Conservation (phyloP, 345 rosid species). For the Cardamine occulta region DNA sequence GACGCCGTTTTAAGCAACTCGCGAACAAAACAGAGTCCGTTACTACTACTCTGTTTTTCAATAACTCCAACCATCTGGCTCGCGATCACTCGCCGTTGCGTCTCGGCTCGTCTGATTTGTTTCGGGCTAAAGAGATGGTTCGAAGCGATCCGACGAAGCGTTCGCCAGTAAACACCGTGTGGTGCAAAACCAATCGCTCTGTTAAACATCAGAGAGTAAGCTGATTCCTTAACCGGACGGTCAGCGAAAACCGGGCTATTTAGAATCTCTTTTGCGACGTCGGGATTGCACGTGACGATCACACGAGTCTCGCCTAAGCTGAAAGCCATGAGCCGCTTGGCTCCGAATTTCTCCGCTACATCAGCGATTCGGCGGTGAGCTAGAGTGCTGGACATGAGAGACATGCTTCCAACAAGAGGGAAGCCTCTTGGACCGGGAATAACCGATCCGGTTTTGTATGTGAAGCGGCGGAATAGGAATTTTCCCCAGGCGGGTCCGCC, state of each 20-base stretch:
- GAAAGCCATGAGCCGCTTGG: constrained; percentile 69
- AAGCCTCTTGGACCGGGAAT: constrained; percentile 81
- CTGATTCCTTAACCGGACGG: constrained; percentile 80
- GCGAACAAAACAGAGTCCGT: constrained; percentile 50
- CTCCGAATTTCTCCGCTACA: constrained; percentile 47
- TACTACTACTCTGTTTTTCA: constrained; percentile 19
- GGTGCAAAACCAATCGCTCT: constrained; percentile 85
- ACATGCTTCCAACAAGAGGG: constrained; percentile 71
- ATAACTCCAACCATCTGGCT: constrained; percentile 55
- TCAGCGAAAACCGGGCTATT: constrained; percentile 69
- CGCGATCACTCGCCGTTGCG: constrained; percentile 52
- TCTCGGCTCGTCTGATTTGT: constrained; percentile 56
- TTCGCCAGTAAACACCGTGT: constrained; percentile 78
- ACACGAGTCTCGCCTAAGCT: constrained; percentile 71
- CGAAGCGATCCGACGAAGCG: constrained; percentile 62
- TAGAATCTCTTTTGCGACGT: constrained; percentile 68
- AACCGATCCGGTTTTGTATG: constrained; percentile 27
- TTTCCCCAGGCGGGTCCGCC: constrained; percentile 90
- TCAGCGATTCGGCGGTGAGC: constrained; percentile 67
- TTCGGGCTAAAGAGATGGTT: constrained; percentile 67
- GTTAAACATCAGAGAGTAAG: constrained; percentile 71
- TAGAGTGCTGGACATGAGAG: constrained; percentile 57
- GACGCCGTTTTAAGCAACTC: constrained; percentile 67
- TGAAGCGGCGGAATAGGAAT: constrained; percentile 32
- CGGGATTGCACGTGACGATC: constrained; percentile 69